phyloP scores from a whole-genome alignment of 352 stramenopile species.

The Blastocystis sp. region DNA sequence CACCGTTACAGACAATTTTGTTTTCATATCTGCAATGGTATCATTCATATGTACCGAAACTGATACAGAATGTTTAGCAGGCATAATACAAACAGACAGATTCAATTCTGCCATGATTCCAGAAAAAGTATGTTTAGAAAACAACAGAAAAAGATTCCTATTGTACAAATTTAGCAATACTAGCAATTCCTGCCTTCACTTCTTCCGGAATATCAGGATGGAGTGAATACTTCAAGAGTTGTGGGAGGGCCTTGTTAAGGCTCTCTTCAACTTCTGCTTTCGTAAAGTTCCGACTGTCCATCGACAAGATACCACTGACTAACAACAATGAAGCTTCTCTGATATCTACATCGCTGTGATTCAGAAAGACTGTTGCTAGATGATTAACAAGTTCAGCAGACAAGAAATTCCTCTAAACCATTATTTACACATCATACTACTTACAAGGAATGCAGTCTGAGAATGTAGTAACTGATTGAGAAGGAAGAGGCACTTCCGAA shows the following conservation, averaged over 20 bases:
- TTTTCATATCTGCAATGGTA: conserved; percentile 41
- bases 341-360: conserved; percentile 20
- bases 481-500: background rate
- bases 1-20: background rate
- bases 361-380: background rate
- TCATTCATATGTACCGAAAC: conserved; percentile 26
- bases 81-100: conserved; percentile 44
- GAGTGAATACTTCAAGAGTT: background rate
- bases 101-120: conserved; percentile 36
- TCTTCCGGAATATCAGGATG: conserved; percentile 3
- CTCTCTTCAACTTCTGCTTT: background rate
- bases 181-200: background rate
- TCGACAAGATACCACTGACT: background rate
- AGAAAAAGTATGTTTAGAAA: background rate
- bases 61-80: background rate
- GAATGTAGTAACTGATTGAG: background rate
- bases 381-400: conserved; percentile 42
- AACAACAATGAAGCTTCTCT: conserved; percentile 16
- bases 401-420: conserved; percentile 51
- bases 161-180: conserved; percentile 27
- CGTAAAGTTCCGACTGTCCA: conserved; percentile 34
- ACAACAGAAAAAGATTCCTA: background rate
- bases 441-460: conserved; percentile 16
- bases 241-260: background rate
- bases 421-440: background rate